Conservation (phyloP, 805 yeast genomes). For the Tetrapisispora pingtungensis region DNA sequence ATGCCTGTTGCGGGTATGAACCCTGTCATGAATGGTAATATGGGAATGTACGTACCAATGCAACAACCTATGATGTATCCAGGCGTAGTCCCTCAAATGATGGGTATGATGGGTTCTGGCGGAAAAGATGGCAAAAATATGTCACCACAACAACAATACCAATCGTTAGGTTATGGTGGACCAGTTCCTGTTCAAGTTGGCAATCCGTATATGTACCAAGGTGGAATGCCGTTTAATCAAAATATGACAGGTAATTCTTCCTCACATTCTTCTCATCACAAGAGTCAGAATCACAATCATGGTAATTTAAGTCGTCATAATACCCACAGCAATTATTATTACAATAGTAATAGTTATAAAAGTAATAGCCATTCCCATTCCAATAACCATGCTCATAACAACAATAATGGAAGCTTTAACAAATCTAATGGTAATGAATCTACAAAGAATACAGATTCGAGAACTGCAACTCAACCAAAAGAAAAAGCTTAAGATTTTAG, state of each 20-base stretch:
- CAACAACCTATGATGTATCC: slow-evolving; percentile 29
- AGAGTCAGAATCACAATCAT: slow-evolving; percentile 13
- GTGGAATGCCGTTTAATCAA: slow-evolving; percentile 20
- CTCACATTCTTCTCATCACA: slow-evolving; percentile 10
- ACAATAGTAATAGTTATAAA: slow-evolving; percentile 3
- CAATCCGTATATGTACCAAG: slow-evolving; percentile 21
- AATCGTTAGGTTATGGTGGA: slow-evolving; percentile 19
- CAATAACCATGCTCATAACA: neutral
- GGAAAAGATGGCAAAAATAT: slow-evolving; percentile 14
- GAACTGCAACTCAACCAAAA: neutral
- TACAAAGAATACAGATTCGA: neutral
- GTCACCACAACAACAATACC: slow-evolving; percentile 22
- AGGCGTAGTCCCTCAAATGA: slow-evolving; percentile 22
- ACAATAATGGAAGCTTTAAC: neutral
- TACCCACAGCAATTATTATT: slow-evolving; percentile 8
- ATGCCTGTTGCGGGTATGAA: slow-evolving; percentile 15
- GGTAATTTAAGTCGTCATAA: slow-evolving; percentile 5
- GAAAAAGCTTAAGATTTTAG: neutral
- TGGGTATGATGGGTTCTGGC: slow-evolving; percentile 18
- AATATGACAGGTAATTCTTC: slow-evolving; percentile 13
- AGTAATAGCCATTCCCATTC: neutral
- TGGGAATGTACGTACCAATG: slow-evolving; percentile 28
- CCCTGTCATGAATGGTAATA: slow-evolving; percentile 21
- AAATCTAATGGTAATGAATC: neutral
- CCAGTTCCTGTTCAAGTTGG: slow-evolving; percentile 13